These are phyloP conservation scores for Pistacia vera DNA, from an alignment of 345 rosid species.

Conservation along the genomic window DNA sequence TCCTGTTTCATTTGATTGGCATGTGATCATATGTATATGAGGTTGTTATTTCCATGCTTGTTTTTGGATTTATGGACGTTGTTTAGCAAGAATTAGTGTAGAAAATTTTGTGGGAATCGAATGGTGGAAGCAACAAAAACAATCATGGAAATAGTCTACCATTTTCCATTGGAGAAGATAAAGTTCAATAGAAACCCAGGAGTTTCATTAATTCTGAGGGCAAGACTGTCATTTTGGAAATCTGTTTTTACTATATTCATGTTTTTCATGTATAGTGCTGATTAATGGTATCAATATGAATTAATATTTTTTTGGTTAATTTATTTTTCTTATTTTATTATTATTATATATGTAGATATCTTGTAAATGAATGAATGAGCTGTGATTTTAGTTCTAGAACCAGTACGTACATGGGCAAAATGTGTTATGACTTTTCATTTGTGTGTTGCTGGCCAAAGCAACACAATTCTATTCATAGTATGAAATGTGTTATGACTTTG, in stretches of 20 bases:
- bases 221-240: not conserved
- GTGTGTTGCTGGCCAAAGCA: no score
- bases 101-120: not conserved
- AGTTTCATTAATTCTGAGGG: constrained; percentile 38
- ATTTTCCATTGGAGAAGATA: constrained; percentile 5
- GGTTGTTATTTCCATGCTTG: constrained; percentile 55
- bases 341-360: no score
- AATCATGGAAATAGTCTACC: constrained; percentile 53
- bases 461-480: no score
- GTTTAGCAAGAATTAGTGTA: not conserved
- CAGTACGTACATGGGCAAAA: no score
- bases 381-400: no score
- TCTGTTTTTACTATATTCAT: constrained; percentile 18
- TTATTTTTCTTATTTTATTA: not conserved
- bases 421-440: no score
- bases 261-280: not conserved
- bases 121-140: constrained; percentile 33
- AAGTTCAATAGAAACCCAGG: constrained; percentile 48
- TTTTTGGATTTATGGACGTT: constrained; percentile 20
- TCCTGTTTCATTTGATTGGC: not conserved
- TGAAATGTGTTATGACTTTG: no score
- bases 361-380: no score
- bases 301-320: not conserved
- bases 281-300: constrained; percentile 3
- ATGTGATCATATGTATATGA: not conserved